Evolutionary conservation across 768 basidiomycete species (phyloP).

Genomic region (Suillus clintonianus): DNA sequence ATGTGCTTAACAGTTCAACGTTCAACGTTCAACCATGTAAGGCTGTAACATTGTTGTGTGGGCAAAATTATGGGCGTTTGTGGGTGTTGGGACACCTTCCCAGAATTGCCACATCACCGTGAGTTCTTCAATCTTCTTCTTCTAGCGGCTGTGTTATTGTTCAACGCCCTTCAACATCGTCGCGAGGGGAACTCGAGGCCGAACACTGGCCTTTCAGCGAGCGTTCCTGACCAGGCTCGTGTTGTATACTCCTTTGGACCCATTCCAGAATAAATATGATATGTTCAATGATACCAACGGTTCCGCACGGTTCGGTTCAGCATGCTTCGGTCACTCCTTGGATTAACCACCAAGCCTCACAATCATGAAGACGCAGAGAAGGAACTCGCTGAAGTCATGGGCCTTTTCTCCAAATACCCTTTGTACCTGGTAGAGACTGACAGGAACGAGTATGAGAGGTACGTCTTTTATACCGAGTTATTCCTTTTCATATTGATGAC

Average conservation of each 20-base stretch:
- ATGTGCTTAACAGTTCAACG: background rate
- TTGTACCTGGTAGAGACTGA: background rate
- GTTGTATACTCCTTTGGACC: background rate
- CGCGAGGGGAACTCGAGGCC: background rate
- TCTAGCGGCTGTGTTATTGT: background rate
- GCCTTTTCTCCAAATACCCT: background rate
- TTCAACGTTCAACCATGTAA: too few species aligned
- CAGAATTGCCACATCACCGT: background rate
- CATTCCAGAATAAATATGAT: conserved; percentile 1
- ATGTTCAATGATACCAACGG: background rate
- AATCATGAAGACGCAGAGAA: background rate
- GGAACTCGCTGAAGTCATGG: background rate
- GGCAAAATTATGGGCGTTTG: background rate
- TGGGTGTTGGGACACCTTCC: background rate
- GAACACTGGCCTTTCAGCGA: background rate
- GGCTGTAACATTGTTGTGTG: background rate
- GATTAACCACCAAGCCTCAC: background rate
- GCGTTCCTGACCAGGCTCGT: background rate
- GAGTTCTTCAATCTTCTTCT: background rate
- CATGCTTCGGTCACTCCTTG: background rate
- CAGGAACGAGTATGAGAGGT: background rate
- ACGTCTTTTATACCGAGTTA: background rate
- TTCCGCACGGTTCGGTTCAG: background rate
- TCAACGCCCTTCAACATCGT: background rate
- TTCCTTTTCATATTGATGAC: too few species aligned